Percentiles rank a stretch among this genome's conserved stretches.
phyloP scores from a whole-genome alignment of 192 early-diverging fungal genomes.

The Entomortierella beljakovae region DNA sequence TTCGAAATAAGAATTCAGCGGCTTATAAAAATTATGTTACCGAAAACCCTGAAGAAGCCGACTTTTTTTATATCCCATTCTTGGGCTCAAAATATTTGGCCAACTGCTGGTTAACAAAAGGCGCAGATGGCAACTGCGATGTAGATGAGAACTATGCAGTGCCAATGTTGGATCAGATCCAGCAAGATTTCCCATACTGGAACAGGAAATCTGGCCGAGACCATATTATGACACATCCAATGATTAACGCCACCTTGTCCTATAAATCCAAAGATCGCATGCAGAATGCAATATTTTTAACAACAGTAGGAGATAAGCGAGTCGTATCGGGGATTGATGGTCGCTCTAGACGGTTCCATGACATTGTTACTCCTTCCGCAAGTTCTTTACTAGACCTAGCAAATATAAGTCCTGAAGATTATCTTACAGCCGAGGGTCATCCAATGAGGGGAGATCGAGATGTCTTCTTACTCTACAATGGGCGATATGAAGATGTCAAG shows the following conservation, averaged over 20 bases:
- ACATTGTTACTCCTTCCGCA: slow-evolving; percentile 60
- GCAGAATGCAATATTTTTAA: slow-evolving; percentile 57
- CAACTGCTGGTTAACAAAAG: slow-evolving; percentile 55
- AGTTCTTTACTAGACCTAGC: slow-evolving; percentile 46
- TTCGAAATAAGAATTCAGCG: slow-evolving; percentile 33
- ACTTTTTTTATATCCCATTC: slow-evolving; percentile 62
- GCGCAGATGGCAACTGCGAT: slow-evolving; percentile 42
- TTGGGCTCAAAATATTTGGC: slow-evolving; percentile 58
- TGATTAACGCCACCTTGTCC: slow-evolving; percentile 53
- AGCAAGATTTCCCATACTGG: slow-evolving; percentile 56
- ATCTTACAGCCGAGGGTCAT: slow-evolving; percentile 36
- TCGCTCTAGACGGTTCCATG: slow-evolving; percentile 31
- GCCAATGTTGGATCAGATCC: slow-evolving; percentile 59
- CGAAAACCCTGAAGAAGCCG: slow-evolving; percentile 57
- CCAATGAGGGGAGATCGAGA: slow-evolving; percentile 46
- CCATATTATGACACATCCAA: slow-evolving; percentile 63
- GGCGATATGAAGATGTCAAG: slow-evolving; percentile 39
- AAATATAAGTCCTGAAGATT: slow-evolving; percentile 22
- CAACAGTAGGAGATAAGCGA: slow-evolving; percentile 60
- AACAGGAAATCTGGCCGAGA: slow-evolving; percentile 46
- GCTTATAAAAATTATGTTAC: slow-evolving; percentile 60
- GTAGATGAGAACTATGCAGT: slow-evolving; percentile 55
- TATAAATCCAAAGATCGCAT: slow-evolving; percentile 37
- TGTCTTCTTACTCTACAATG: slow-evolving; percentile 44
- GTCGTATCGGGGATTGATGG: slow-evolving; percentile 16